Conservation (phyloP, 1,139 yeast species). For the Scheffersomyces illinoinensis region DNA sequence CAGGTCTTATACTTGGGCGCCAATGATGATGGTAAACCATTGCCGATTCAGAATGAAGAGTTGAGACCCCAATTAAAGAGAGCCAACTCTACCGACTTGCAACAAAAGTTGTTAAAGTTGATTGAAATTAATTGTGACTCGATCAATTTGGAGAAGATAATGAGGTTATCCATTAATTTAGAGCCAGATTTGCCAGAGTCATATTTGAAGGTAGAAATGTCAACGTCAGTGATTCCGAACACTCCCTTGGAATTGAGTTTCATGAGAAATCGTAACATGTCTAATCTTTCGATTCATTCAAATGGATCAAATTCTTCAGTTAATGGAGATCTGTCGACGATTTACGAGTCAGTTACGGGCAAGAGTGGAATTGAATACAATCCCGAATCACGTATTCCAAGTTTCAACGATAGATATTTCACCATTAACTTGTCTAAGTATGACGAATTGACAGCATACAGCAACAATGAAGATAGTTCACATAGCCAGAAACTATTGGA, state of each 20-base stretch:
- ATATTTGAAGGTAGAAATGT: slow-evolving; percentile 23
- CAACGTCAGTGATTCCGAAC: slow-evolving; percentile 5
- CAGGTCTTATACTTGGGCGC: slow-evolving; percentile 46
- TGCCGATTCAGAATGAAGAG: slow-evolving; percentile 18
- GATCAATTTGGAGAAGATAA: slow-evolving; percentile 36
- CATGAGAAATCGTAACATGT: slow-evolving; percentile 13
- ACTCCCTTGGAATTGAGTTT: slow-evolving; percentile 11
- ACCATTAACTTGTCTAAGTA: slow-evolving; percentile 37
- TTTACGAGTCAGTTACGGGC: not conserved
- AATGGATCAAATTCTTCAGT: slow-evolving; percentile 22
- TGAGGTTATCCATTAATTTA: slow-evolving; percentile 38
- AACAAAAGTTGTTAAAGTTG: slow-evolving; percentile 29
- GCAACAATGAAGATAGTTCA: slow-evolving; percentile 4
- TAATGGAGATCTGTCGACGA: not conserved
- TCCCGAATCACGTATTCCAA: slow-evolving; percentile 31
- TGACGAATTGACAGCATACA: slow-evolving; percentile 29
- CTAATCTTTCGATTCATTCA: slow-evolving; percentile 31
- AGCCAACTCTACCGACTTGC: slow-evolving; percentile 14
- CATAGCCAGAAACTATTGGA: slow-evolving; percentile 16
- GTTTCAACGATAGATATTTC: slow-evolving; percentile 40
- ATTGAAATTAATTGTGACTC: slow-evolving; percentile 45
- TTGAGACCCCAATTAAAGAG: not conserved
- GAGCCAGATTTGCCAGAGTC: slow-evolving; percentile 46
- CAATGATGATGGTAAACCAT: slow-evolving; percentile 30
- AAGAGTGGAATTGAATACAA: slow-evolving; percentile 5